Conservation (phyloP, 192 early-diverging fungal species). For the Backusella morwellensis region DNA sequence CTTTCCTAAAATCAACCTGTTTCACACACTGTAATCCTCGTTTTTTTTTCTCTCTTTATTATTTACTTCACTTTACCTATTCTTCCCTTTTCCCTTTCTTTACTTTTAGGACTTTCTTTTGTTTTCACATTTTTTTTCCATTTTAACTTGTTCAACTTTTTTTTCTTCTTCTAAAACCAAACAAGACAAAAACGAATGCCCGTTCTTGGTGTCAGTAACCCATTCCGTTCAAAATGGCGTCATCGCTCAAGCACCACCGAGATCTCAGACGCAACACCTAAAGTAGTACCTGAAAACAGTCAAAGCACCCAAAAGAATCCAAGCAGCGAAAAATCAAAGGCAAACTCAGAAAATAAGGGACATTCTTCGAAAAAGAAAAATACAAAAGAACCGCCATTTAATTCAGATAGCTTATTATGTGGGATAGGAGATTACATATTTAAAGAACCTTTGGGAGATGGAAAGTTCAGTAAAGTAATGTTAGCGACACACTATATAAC, state of each 20-base stretch:
- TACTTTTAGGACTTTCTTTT: neutral
- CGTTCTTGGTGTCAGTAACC: neutral
- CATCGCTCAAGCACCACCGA: slow-evolving; percentile 7
- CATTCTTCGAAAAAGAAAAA: neutral
- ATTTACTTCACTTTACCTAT: neutral
- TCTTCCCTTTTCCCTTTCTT: neutral
- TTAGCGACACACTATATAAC: slow-evolving; percentile 62
- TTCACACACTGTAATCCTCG: slow-evolving; percentile 2
- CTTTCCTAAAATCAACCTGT: slow-evolving; percentile 2
- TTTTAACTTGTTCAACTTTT: neutral
- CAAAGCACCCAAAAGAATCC: neutral
- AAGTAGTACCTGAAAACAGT: neutral
- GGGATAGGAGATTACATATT: slow-evolving; percentile 75
- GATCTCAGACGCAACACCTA: neutral
- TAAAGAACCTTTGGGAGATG: slow-evolving; percentile 70
- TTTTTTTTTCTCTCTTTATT: slow-evolving; percentile 3
- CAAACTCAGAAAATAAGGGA: neutral
- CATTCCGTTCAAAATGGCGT: slow-evolving; percentile 12
- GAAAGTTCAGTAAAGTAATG: slow-evolving; percentile 80
- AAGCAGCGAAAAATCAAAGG: neutral
- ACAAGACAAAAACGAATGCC: neutral
- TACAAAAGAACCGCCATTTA: slow-evolving; percentile 8
- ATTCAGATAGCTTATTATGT: slow-evolving; percentile 37
- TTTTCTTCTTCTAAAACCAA: neutral
- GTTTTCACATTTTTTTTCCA: neutral